Base-by-base conservation (phyloP, 768 basidiomycete genomes). In the Pilatotrama ljubarskyi region DNA sequence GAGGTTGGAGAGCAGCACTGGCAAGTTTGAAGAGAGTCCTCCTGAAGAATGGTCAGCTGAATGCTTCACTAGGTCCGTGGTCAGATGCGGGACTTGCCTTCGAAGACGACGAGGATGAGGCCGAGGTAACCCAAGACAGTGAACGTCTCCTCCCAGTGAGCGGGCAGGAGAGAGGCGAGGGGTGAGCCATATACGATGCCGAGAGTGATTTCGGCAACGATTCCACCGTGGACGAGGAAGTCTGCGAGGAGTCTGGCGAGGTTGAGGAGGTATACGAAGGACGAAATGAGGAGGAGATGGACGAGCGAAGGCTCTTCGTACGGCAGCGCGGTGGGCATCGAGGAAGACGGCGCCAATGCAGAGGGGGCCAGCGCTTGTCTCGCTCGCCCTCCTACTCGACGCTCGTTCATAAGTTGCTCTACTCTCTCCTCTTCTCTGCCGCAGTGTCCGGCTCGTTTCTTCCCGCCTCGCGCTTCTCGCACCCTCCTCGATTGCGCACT, bases 171-270 rank as follows among this genome's bases (percentile, higher is more conserved):
- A 35, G 72, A 71, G 2, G 78, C 76, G 0, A 80, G 72, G 8
- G 85, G 81, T 7, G 76, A 72, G 8, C 85, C 85, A 67, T 76
- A 85, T 7, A 85, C 68, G 60, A 85, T 77, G 7, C 86, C 85
- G 11, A 85, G 64, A 20, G 76, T 66, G n/a, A 85, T 76, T 36
- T 84, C 79, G 5, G 84, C 84, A 38, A 87, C 70, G 0, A 81
- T 66, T 1, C 78, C 79, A 1, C 81, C 82, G 62, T 81, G 73
- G 10, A 84, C 69, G 4, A 70, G 20, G 36, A 63, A 62, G 43
- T 80, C 72, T 14, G 79, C 76, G 14, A 82, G n/a, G 29, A 68
- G 65, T 20, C 83, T 76, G 17, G 77, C 74, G 43, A 80, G 68
- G 64, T 84, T 82, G 48, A 85, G 71, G 17, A 86, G 72, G 69